These are phyloP conservation scores for Elongisporangium prolatum DNA, from an alignment of 352 stramenopile genomes.

Conservation along the genomic window DNA sequence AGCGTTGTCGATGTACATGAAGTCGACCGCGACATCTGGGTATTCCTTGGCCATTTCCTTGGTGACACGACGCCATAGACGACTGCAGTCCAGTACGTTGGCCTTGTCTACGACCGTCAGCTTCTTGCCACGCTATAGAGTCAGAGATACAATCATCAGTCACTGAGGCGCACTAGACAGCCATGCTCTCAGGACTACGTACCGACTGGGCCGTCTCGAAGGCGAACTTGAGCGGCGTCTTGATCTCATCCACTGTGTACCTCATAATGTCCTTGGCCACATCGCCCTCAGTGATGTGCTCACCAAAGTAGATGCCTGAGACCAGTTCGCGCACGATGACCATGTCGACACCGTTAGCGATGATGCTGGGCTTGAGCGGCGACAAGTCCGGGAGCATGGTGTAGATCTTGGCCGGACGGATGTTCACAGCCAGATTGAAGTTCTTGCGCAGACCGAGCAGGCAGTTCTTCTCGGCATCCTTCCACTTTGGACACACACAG, in stretches of 20 bases:
- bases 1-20: slow-evolving; percentile 99
- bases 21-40: slow-evolving; percentile 92
- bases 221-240: slow-evolving; percentile 79
- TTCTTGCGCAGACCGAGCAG: slow-evolving; percentile 97
- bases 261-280: slow-evolving; percentile 95
- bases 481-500: slow-evolving; percentile 39
- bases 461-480: slow-evolving; percentile 93
- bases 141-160: slow-evolving; percentile 1
- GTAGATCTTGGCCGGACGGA: slow-evolving; percentile 97
- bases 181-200: slow-evolving; percentile 9
- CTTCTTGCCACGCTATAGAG: slow-evolving; percentile 88
- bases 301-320: slow-evolving; percentile 98
- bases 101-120: slow-evolving; percentile 99
- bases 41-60: slow-evolving; percentile 90
- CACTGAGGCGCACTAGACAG: neutral
- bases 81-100: slow-evolving; percentile 97
- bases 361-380: slow-evolving; percentile 96
- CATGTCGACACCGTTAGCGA: slow-evolving; percentile 95
- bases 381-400: slow-evolving; percentile 96
- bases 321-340: slow-evolving; percentile 98
- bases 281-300: slow-evolving; percentile 67
- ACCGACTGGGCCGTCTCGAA: slow-evolving; percentile 81
- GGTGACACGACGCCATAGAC: slow-evolving; percentile 89
- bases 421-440: slow-evolving; percentile 97
- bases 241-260: slow-evolving; percentile 93